Conservation (phyloP, 148 eudicot species). For the Fagopyrum esculentum region DNA sequence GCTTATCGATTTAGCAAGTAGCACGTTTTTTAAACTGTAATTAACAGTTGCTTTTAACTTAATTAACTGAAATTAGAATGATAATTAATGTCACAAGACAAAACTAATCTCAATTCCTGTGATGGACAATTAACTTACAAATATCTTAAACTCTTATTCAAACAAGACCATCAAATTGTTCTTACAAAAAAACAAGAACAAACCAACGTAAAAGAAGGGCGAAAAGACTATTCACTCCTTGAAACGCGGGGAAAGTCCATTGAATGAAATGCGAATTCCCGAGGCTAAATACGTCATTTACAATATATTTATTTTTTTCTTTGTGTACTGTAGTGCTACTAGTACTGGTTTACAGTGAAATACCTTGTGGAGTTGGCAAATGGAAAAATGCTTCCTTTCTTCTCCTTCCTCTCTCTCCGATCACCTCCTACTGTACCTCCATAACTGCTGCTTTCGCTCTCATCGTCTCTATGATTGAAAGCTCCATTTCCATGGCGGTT, state of each 20-base stretch:
- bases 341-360: conserved; percentile 9
- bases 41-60: neutral
- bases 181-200: neutral
- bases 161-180: neutral
- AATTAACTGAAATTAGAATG: neutral
- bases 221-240: conserved; percentile 15
- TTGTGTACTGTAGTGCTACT: neutral
- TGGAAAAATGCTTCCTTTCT: neutral
- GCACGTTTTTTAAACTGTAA: neutral
- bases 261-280: neutral
- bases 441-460: conserved; percentile 12
- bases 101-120: neutral
- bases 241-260: conserved; percentile 14
- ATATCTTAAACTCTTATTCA: neutral
- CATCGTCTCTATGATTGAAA: conserved; percentile 2
- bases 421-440: conserved; percentile 7
- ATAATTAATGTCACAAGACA: neutral
- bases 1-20: neutral
- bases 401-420: neutral
- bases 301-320: neutral
- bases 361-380: conserved; percentile 41
- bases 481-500: conserved; percentile 23
- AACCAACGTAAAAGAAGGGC: conserved; percentile 1
- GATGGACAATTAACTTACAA: neutral
- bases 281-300: conserved; percentile 10